Conservation (phyloP, 768 basidiomycete genomes). For the Russula sp. region DNA sequence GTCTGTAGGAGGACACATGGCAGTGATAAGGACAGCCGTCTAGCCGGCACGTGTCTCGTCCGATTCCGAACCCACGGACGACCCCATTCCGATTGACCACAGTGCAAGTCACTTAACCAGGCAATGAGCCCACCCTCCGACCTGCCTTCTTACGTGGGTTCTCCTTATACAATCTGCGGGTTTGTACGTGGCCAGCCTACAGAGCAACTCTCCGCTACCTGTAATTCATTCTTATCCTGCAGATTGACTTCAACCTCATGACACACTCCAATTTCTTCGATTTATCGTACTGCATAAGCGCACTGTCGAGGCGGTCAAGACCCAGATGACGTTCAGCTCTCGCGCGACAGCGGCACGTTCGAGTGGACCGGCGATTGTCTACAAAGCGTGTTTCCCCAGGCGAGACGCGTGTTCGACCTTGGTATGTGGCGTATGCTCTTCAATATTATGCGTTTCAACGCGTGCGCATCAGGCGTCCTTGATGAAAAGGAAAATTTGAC, state of each 20-base stretch:
- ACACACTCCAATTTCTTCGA: constrained; percentile 70
- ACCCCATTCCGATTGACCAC: too few species aligned
- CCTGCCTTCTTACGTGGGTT: not conserved
- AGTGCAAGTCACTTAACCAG: constrained; percentile 48
- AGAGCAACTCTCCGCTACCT: too few species aligned
- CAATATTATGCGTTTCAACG: constrained; percentile 71
- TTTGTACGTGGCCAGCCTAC: constrained; percentile 6
- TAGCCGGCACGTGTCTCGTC: too few species aligned
- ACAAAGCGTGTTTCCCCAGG: constrained; percentile 63
- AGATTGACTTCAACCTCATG: constrained; percentile 75
- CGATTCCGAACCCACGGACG: too few species aligned
- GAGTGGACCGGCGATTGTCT: constrained; percentile 75
- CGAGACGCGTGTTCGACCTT: constrained; percentile 56
- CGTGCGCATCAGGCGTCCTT: constrained; percentile 41
- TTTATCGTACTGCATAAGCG: constrained; percentile 53
- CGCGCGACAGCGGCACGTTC: constrained; percentile 62
- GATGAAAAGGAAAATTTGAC: constrained; percentile 37
- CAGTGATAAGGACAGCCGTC: too few species aligned
- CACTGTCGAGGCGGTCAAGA: constrained; percentile 50
- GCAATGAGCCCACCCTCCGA: constrained; percentile 32
- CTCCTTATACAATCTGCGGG: not conserved
- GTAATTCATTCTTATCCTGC: too few species aligned
- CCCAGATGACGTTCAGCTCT: constrained; percentile 78
- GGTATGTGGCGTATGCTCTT: constrained; percentile 74
- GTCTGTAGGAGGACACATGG: too few species aligned